Base-by-base conservation (phyloP, 805 yeast species). In the Metschnikowia cubensis region DNA sequence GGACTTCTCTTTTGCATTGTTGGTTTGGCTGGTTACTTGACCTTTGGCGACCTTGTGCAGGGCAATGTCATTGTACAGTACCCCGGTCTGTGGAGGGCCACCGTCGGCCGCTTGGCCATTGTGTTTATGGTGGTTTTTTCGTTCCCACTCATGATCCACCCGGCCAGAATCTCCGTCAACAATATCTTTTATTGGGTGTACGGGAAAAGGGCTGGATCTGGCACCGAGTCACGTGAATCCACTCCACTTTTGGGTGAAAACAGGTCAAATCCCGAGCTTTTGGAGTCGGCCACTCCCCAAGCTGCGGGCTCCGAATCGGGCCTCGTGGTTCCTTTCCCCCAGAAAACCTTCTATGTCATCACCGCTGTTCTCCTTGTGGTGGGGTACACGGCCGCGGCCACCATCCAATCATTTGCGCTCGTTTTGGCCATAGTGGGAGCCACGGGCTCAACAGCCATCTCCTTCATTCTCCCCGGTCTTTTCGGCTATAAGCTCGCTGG, bases 71-170 rank as follows among this genome's bases (percentile, higher is more conserved):
- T 91, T 47, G 80, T 84, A 46, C 81, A 85, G 80, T 91, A 87
- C 64, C 84, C 89, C 0, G 75, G 75, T 37, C 50, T 55, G 11
- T 52, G 75, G 11, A 71, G 85, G n/a, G 81, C 94, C 1, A 85
- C 89, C 0, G 66, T 91, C 40, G 97, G 96, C 2, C 75, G 95
- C 56, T 69, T 85, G 10, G 87, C 91, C 3, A 90, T 90, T 55
- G 92, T 87, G 4, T 73, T 88, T 7, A 70, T 90, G 65, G 96
- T 91, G 21, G 76, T 85, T 55, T 75, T 89, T 49, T 86, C 94
- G n/a, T 90, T 83, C 64, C 97, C 97, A 6, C 69, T 91, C 55
- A 96, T 89, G 77, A 80, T 90, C 59, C 96, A 90, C 59, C 97
- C 97, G 0, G 88, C 95, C 31, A 76, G 97, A 57, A 84, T 87